A percentile compares a stretch with the other conserved stretches of the same genome.
Evolutionary conservation across 768 basidiomycete genomes (phyloP).

Genomic region (Leccinum boreale): DNA sequence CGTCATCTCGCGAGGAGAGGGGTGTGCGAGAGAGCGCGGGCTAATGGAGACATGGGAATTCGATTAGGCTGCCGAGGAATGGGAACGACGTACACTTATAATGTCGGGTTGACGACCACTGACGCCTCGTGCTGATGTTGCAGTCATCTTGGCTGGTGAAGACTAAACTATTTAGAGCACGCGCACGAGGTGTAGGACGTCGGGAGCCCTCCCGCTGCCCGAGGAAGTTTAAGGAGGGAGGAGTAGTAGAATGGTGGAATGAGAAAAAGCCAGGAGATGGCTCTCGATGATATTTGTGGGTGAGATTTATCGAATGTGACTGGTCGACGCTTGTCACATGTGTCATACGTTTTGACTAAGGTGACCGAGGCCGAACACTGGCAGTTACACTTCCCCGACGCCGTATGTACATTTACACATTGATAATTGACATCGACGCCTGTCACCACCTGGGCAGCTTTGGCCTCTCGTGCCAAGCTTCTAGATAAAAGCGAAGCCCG

Average conservation of each 20-base stretch:
- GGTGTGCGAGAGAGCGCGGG: slow-evolving; percentile 1
- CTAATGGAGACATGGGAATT: slow-evolving; percentile 11
- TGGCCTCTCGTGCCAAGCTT: not conserved
- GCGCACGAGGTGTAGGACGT: slow-evolving; percentile 5
- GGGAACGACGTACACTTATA: slow-evolving; percentile 12
- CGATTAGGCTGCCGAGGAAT: slow-evolving; percentile 8
- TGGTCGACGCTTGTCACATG: not conserved
- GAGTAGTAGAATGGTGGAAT: not conserved
- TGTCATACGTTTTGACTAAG: not conserved
- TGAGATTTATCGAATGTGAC: not conserved
- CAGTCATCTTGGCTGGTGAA: slow-evolving; percentile 16
- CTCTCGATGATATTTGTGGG: not conserved
- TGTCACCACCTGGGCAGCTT: not conserved
- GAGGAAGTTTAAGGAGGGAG: not conserved
- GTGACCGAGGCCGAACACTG: not conserved
- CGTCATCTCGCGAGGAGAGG: slow-evolving; percentile 7
- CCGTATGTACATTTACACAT: not conserved
- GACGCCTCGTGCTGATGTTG: slow-evolving; percentile 8
- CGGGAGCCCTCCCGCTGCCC: slow-evolving; percentile 3
- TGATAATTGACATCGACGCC: not conserved
- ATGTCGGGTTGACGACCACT: slow-evolving; percentile 11
- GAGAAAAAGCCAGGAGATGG: not conserved
- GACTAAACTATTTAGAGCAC: not conserved
- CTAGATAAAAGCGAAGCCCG: not conserved
- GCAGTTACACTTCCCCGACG: not conserved